Conservation (phyloP, 2,329 filamentous ascomycete genomes). For the Mollisia scopiformis region DNA sequence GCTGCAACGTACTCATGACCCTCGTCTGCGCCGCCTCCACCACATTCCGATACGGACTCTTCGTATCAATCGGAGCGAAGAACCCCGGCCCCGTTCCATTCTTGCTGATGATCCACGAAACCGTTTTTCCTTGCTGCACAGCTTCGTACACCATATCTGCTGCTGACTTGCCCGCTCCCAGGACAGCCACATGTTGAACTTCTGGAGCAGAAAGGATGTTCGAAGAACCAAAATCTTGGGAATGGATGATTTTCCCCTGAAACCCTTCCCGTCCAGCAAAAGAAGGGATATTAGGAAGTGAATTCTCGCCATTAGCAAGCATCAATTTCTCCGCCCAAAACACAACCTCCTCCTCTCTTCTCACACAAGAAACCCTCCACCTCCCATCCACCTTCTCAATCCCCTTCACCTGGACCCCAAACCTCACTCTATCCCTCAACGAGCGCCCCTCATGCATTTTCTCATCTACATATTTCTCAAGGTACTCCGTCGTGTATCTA, state of each 20-base stretch:
- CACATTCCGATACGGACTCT: conserved; percentile 33
- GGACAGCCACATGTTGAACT: conserved; percentile 34
- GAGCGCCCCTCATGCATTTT: conserved; percentile 4
- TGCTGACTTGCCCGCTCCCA: conserved; percentile 42
- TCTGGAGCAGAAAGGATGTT: conserved; percentile 25
- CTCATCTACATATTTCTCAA: conserved; percentile 27
- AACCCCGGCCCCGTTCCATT: conserved; percentile 37
- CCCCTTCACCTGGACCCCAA: conserved; percentile 26
- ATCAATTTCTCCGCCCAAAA: conserved; percentile 11
- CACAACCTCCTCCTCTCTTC: not conserved
- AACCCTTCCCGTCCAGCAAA: conserved; percentile 35
- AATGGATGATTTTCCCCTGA: conserved; percentile 37
- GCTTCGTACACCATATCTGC: conserved; percentile 42
- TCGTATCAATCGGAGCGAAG: conserved; percentile 32
- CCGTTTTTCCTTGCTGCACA: conserved; percentile 37
- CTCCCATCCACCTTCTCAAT: conserved; percentile 25
- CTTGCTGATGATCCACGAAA: conserved; percentile 40
- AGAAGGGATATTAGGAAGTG: conserved; percentile 34
- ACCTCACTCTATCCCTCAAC: conserved; percentile 27
- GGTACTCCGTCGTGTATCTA: conserved; percentile 33
- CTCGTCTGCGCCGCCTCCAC: conserved; percentile 26
- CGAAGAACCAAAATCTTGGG: conserved; percentile 38
- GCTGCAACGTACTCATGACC: conserved; percentile 11
- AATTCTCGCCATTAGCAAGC: conserved; percentile 19
- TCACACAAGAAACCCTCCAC: conserved; percentile 9